Percentiles rank a stretch among this genome's conserved stretches.
phyloP scores from a whole-genome alignment of 78 protist species.

The Dictyostelium intermedium region DNA sequence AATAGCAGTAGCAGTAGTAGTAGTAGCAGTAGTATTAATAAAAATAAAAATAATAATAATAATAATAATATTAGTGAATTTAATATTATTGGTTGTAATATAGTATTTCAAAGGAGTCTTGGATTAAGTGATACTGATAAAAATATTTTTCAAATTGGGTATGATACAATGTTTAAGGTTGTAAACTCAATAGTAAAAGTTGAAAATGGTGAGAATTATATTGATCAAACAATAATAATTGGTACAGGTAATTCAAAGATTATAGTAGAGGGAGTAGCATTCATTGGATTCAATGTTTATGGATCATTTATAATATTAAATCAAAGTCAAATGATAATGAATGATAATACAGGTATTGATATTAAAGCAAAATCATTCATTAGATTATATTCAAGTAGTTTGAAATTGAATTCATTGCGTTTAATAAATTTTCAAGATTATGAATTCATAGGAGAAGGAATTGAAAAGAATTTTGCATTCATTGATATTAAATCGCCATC shows the following conservation, averaged over 20 bases:
- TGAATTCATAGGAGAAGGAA: not conserved
- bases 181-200: not conserved
- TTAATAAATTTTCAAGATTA: not conserved
- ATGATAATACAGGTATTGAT: not conserved
- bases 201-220: not conserved
- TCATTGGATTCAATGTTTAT: not conserved
- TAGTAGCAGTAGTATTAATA: too few relatives aligned
- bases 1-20: not conserved
- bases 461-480: not conserved
- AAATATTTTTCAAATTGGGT: not conserved
- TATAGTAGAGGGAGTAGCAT: not conserved
- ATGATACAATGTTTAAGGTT: not conserved
- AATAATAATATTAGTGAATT: not conserved
- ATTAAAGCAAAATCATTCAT: not conserved
- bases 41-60: too few relatives aligned
- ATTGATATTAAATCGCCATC: not conserved
- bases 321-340: not conserved
- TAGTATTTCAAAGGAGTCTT: not conserved
- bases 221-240: not conserved
- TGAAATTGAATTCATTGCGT: not conserved
- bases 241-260: not conserved
- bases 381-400: not conserved
- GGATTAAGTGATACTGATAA: not conserved
- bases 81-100: not conserved
- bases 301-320: not conserved